Base-by-base conservation (phyloP, 2,329 filamentous ascomycete genomes). In the Cordyceps militaris region DNA sequence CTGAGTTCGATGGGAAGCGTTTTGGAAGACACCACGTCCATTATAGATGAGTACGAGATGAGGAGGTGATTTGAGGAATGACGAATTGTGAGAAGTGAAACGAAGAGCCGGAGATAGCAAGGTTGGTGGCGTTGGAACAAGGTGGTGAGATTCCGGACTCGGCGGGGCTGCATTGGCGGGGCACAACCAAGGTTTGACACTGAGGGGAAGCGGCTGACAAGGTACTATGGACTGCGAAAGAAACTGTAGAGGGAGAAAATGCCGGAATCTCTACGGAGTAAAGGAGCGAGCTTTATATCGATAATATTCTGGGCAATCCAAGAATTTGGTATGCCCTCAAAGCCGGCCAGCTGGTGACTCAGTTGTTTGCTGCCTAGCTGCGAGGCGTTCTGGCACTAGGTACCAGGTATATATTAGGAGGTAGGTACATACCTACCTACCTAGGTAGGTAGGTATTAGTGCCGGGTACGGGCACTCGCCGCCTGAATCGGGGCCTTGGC, bases 1-100 rank as follows among this genome's bases (percentile, higher is more conserved):
- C 74, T 72, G 46, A 86, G 71, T 63, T 81, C 77, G 47, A 71
- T 66, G 10, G 77, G 75, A 13, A 78, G 68, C 56, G 69, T 63
- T 57, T 66, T 66, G 42, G 63, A 63, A 60, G 66, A 67, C 50
- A 64, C 64, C 59, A 69, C 56, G 58, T 69, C 71, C 74, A 75
- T 61, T 9, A 10, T 34, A 34, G 34, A 46, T 3, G 24, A 48
- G 5, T 21, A 23, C 10, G n/a, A 23, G 16, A 43, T 49, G 21
- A 28, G 26, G 2, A 26, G 14, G 13, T 16, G 28, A n/a, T 10
- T 24, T 16, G 14, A 44, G 11, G 19, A n/a, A 26, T 24, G 6
- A 23, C 2, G 10, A 30, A n/a, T 1, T 10, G 9, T 1, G 19
- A 3, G 34, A 10, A 7, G 32, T 24, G 34, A 40, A 49, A 19